phyloP scores from a whole-genome alignment of 2,329 filamentous ascomycete species.

The Penicillium sp. region DNA sequence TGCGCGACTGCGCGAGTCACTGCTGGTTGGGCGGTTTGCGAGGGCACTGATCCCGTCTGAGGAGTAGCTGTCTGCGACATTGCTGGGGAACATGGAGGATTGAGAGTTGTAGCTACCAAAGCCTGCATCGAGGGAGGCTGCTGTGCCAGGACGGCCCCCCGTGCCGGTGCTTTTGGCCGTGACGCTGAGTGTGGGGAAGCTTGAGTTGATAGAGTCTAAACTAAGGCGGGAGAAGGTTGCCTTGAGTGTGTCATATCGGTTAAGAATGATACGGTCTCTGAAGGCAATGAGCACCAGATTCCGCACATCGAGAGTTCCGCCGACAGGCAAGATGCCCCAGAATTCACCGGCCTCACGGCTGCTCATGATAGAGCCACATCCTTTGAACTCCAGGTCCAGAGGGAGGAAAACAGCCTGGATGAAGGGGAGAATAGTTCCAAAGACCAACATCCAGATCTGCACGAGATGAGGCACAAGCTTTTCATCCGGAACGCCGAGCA shows the following conservation, averaged over 20 bases:
- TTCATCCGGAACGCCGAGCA: slow-evolving; percentile 79
- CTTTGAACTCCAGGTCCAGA: slow-evolving; percentile 89
- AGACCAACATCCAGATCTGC: slow-evolving; percentile 91
- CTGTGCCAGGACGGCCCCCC: slow-evolving; percentile 67
- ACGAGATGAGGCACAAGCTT: slow-evolving; percentile 86
- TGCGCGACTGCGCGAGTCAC: slow-evolving; percentile 66
- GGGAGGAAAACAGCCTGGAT: slow-evolving; percentile 94
- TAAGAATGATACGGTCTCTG: slow-evolving; percentile 84
- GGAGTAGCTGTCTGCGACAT: slow-evolving; percentile 54
- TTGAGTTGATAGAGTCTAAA: slow-evolving; percentile 71
- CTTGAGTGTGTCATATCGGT: slow-evolving; percentile 85
- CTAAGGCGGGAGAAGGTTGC: slow-evolving; percentile 86
- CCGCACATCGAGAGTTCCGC: slow-evolving; percentile 77
- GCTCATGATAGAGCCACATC: slow-evolving; percentile 76
- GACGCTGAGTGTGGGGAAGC: slow-evolving; percentile 46
- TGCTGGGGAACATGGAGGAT: slow-evolving; percentile 75
- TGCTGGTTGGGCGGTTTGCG: slow-evolving; percentile 19
- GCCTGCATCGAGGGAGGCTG: slow-evolving; percentile 72
- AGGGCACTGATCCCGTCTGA: slow-evolving; percentile 52
- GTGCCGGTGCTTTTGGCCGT: slow-evolving; percentile 47
- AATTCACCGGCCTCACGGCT: slow-evolving; percentile 82
- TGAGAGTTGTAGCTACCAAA: slow-evolving; percentile 80
- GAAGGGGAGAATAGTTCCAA: slow-evolving; percentile 86
- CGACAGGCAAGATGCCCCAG: slow-evolving; percentile 65
- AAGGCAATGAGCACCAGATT: slow-evolving; percentile 85